Conservation (phyloP, 306 rosid species). For the Cicer cuneatum region DNA sequence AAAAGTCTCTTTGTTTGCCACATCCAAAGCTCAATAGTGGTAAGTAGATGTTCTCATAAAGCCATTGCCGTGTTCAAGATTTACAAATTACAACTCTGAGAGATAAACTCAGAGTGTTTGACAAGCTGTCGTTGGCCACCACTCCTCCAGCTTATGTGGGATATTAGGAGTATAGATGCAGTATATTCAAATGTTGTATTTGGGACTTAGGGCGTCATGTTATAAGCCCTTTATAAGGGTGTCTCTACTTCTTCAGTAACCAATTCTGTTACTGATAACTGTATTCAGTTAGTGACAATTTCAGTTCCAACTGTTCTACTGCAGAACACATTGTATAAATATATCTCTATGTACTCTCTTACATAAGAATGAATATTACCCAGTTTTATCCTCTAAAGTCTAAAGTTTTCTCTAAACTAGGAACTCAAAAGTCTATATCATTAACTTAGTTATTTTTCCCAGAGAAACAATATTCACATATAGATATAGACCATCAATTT, state of each 20-base stretch:
- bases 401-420: background rate
- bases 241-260: too few species aligned
- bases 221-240: too few species aligned
- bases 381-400: background rate
- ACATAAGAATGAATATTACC: background rate
- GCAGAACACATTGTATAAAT: too few species aligned
- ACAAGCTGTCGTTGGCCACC: background rate
- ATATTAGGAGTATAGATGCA: too few species aligned
- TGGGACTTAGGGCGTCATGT: too few species aligned
- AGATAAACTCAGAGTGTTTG: background rate
- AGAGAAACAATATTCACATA: constrained; percentile 3
- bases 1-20: background rate
- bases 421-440: background rate
- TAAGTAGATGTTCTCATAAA: background rate
- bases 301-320: too few species aligned
- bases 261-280: too few species aligned
- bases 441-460: background rate
- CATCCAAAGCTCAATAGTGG: background rate
- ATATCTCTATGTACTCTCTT: too few species aligned
- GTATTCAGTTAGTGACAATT: too few species aligned
- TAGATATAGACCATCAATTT: constrained; percentile 1
- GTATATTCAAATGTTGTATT: too few species aligned
- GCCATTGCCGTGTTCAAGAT: background rate
- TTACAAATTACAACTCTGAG: background rate
- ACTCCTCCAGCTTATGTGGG: too few species aligned